Conservation (phyloP, 164 flowering plant genomes). For the Kalanchoe fedtschenkoi region DNA sequence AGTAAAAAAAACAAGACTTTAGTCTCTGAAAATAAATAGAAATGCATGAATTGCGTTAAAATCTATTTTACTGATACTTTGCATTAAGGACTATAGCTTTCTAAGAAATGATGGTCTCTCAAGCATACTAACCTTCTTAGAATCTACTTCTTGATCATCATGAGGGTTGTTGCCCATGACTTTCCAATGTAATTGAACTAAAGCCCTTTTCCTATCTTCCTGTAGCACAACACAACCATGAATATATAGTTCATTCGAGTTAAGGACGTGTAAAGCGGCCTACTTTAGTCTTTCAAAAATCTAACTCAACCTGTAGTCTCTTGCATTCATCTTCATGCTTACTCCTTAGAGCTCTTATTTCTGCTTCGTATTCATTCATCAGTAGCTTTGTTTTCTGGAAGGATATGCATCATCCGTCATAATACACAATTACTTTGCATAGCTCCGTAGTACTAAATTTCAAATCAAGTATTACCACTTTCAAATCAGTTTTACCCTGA, state of each 20-base stretch:
- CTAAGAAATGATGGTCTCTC: conserved; percentile 4
- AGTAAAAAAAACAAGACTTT: too few species aligned
- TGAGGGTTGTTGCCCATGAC: conserved; percentile 68
- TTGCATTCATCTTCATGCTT: conserved; percentile 71
- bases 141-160: conserved; percentile 78
- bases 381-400: conserved; percentile 40
- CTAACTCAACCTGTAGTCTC: conserved; percentile 68
- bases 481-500: conserved; percentile 62
- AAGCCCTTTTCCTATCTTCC: conserved; percentile 88
- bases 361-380: conserved; percentile 65
- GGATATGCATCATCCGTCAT: conserved; percentile 8
- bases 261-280: conserved; percentile 2
- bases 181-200: conserved; percentile 86
- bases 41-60: not conserved
- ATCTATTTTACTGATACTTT: not conserved
- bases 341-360: conserved; percentile 45
- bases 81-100: not conserved
- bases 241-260: not conserved
- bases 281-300: conserved; percentile 72
- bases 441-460: not conserved
- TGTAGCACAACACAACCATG: conserved; percentile 17
- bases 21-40: not conserved
- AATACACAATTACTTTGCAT: conserved; percentile 2
- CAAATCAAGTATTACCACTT: conserved; percentile 39
- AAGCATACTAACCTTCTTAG: conserved; percentile 44